Evolutionary conservation across 805 yeast species (phyloP).

Genomic region (Kodamaea restingae): DNA sequence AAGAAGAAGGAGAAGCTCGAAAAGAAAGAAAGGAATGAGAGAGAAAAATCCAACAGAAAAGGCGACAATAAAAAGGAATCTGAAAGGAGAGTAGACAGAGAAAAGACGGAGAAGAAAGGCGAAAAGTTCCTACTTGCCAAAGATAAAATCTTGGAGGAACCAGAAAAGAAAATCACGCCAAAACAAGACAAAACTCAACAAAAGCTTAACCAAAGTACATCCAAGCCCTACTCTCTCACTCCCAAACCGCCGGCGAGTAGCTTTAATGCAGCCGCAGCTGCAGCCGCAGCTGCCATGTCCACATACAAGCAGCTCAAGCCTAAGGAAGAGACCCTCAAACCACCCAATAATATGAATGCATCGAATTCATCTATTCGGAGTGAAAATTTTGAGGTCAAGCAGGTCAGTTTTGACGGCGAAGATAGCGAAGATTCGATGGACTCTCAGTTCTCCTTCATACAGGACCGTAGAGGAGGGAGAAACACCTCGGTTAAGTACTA

Average conservation of each 20-base stretch:
- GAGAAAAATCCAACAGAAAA: not conserved
- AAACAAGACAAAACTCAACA: no score
- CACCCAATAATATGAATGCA: constrained; percentile 2
- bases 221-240: constrained; percentile 3
- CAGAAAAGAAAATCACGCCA: no score
- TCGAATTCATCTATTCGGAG: constrained; percentile 8
- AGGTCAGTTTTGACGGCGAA: constrained; percentile 12
- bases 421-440: constrained; percentile 17
- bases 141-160: no score
- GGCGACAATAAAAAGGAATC: not conserved
- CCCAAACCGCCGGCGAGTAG: not conserved
- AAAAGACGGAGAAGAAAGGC: not conserved
- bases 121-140: no score
- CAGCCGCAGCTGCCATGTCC: constrained; percentile 10
- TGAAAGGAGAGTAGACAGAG: not conserved
- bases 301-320: not conserved
- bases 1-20: not conserved
- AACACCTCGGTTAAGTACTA: constrained; percentile 53
- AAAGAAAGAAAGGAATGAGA: not conserved
- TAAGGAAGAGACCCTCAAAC: constrained; percentile 1
- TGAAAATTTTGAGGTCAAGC: constrained; percentile 11
- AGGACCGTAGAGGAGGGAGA: constrained; percentile 43
- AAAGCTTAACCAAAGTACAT: no score
- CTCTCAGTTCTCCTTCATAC: constrained; percentile 51
- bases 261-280: constrained; percentile 7